These are phyloP conservation scores for Wickerhamomyces ciferrii DNA, from an alignment of 805 yeast species.

Conservation along the genomic window DNA sequence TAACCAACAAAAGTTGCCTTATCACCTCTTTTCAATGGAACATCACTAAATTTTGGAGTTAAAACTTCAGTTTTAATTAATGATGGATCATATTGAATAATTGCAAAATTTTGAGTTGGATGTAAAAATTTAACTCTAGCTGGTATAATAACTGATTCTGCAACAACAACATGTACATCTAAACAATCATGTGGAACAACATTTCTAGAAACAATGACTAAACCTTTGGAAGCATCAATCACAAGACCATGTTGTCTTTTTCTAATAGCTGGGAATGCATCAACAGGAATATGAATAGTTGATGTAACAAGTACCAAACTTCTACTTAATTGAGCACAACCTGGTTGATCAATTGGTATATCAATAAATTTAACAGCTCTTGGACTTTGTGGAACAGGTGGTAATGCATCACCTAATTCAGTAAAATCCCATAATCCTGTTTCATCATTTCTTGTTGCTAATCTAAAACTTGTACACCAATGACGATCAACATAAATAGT, in stretches of 20 bases:
- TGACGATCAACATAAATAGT: constrained; percentile 76
- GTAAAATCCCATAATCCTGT: constrained; percentile 56
- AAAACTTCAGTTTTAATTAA: constrained; percentile 65
- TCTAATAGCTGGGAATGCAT: constrained; percentile 62
- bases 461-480: constrained; percentile 69
- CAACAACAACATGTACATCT: constrained; percentile 73
- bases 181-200: constrained; percentile 74
- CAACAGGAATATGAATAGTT: constrained; percentile 64
- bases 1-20: constrained; percentile 76
- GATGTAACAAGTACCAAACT: constrained; percentile 71
- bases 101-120: constrained; percentile 83
- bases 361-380: constrained; percentile 67
- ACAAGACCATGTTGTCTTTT: constrained; percentile 72
- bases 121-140: constrained; percentile 80
- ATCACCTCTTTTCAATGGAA: constrained; percentile 68
- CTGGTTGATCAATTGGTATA: constrained; percentile 50
- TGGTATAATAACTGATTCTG: constrained; percentile 79
- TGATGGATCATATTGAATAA: constrained; percentile 75
- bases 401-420: constrained; percentile 49
- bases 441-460: constrained; percentile 57
- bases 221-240: constrained; percentile 75
- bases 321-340: constrained; percentile 51
- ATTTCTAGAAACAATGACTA: constrained; percentile 71
- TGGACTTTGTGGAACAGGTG: constrained; percentile 46
- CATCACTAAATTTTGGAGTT: constrained; percentile 56